Percentiles rank a stretch among this genome's conserved stretches.
Evolutionary conservation across 225 moss, liverwort and hornwort species (phyloP).

Genomic region (Sphagnum tenellum): DNA sequence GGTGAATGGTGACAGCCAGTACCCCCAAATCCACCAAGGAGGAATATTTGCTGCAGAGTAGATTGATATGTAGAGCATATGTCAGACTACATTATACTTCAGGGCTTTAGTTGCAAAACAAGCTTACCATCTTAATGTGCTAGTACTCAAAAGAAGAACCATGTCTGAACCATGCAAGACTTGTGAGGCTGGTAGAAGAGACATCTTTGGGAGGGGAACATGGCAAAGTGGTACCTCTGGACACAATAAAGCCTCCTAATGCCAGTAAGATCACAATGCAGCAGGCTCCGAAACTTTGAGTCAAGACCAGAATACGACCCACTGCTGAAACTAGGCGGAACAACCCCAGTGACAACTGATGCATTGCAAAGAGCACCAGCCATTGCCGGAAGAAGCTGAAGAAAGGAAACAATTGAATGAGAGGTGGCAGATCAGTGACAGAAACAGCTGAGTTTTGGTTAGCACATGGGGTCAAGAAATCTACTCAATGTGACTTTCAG

Average conservation of each 20-base stretch:
- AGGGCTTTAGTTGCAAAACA: no score
- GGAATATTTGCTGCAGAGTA: slow-evolving; percentile 23
- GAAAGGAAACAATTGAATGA: neutral
- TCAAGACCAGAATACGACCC: slow-evolving; percentile 67
- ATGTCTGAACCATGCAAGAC: no score
- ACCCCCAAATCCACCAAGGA: slow-evolving; percentile 69
- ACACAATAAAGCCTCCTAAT: slow-evolving; percentile 78
- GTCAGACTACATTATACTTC: neutral
- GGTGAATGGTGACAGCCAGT: slow-evolving; percentile 55
- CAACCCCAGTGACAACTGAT: slow-evolving; percentile 80
- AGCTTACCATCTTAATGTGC: no score
- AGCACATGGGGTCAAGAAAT: no score
- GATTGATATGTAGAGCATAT: neutral
- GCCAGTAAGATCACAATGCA: slow-evolving; percentile 62
- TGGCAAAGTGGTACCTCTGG: slow-evolving; percentile 14
- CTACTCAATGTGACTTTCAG: no score
- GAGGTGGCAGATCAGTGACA: no score
- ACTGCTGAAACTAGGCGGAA: slow-evolving; percentile 70
- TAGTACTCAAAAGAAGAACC: no score
- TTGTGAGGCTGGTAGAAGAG: no score
- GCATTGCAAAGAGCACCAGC: slow-evolving; percentile 64
- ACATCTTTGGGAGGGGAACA: neutral
- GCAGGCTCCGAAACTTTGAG: slow-evolving; percentile 73
- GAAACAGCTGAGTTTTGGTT: no score
- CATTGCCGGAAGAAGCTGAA: slow-evolving; percentile 76